These are phyloP conservation scores for Penicillium aurantiogriseum DNA, from an alignment of 2,329 filamentous ascomycete genomes.

Conservation along the genomic window DNA sequence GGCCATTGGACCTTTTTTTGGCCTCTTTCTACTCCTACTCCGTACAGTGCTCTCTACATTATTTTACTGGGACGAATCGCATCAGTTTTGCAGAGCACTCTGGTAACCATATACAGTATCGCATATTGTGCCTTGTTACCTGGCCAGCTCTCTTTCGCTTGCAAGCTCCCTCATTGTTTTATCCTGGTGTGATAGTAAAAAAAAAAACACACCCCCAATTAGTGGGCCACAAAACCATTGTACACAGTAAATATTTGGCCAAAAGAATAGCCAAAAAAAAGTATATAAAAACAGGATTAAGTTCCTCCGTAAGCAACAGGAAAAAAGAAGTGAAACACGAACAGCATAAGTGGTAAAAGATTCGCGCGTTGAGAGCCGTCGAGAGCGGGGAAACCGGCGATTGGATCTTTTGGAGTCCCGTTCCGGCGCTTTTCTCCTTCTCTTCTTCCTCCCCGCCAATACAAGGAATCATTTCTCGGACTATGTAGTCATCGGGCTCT, in stretches of 20 bases:
- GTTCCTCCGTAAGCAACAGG: neutral
- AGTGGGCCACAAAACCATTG: neutral
- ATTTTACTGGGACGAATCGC: neutral
- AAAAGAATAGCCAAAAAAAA: neutral
- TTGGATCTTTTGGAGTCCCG: constrained; percentile 34
- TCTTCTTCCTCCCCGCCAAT: constrained; percentile 33
- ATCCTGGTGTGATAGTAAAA: neutral
- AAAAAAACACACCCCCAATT: neutral
- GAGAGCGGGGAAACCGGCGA: constrained; percentile 35
- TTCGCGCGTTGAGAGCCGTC: constrained; percentile 24
- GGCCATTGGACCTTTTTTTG: neutral
- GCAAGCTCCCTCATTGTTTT: neutral
- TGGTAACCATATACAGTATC: neutral
- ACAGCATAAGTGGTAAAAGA: constrained; percentile 6
- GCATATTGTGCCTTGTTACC: neutral
- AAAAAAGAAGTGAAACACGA: constrained; percentile 3
- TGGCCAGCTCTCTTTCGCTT: neutral
- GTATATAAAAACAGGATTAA: neutral
- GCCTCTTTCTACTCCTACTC: no score
- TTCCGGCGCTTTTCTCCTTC: constrained; percentile 33
- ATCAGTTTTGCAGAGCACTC: neutral
- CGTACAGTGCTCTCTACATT: neutral
- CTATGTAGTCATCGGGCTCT: constrained; percentile 43
- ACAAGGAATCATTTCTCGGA: constrained; percentile 32
- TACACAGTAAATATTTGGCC: neutral